Evolutionary conservation across 495 filamentous ascomycete species (phyloP).

Genomic region (Neurospora terricola): DNA sequence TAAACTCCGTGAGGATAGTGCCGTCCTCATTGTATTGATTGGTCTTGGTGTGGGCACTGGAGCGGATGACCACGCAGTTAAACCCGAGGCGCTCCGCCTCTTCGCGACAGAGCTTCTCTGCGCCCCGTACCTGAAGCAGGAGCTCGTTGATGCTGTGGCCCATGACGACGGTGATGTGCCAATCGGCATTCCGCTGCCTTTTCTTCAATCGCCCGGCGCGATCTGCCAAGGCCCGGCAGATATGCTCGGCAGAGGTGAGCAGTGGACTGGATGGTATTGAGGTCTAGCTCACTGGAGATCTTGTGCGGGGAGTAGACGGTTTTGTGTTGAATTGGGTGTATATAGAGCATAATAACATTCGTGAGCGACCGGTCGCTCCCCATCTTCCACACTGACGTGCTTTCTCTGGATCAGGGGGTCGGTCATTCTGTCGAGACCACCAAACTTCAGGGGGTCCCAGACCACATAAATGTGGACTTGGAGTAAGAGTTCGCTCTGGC

Average conservation of each 20-base stretch:
- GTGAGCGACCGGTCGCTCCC: not conserved
- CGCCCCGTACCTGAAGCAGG: not conserved
- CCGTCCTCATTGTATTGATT: not conserved
- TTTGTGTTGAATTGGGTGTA: no score
- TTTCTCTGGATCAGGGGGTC: not conserved
- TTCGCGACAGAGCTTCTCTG: not conserved
- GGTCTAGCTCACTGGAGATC: no score
- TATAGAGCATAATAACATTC: not conserved
- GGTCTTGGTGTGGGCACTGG: not conserved
- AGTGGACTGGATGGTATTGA: no score
- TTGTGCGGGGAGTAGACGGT: no score
- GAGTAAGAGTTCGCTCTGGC: not conserved
- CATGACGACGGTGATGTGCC: no score
- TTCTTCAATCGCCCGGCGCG: no score
- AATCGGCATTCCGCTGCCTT: no score
- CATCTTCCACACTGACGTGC: not conserved
- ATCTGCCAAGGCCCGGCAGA: no score
- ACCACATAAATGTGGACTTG: not conserved
- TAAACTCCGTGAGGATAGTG: not conserved
- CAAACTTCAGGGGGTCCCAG: not conserved
- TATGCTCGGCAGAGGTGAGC: no score
- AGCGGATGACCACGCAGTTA: not conserved
- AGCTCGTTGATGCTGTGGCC: no score
- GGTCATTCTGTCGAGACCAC: not conserved
- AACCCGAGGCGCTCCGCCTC: not conserved